These are phyloP conservation scores for Parastagonospora avenae DNA, from an alignment of 2,329 filamentous ascomycete genomes.

Conservation along the genomic window DNA sequence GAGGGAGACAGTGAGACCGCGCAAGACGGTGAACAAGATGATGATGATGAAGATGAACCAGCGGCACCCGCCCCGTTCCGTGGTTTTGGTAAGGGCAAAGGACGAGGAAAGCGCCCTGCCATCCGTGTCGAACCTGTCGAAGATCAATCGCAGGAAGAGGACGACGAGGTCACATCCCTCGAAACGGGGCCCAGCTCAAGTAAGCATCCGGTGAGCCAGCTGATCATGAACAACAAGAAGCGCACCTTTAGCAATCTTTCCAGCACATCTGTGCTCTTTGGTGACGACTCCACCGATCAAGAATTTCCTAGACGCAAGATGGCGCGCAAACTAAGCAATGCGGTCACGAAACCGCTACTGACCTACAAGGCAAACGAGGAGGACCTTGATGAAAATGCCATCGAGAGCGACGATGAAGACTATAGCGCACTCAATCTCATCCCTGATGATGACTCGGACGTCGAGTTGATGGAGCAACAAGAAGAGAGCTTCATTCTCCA, in stretches of 20 bases:
- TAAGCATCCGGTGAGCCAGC: conserved; percentile 35
- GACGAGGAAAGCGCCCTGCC: conserved; percentile 43
- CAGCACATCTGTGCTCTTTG: conserved; percentile 45
- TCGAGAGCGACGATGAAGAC: conserved; percentile 53
- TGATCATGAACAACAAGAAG: conserved; percentile 43
- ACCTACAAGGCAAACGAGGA: conserved; percentile 39
- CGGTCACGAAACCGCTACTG: conserved; percentile 39
- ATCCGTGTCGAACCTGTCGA: conserved; percentile 43
- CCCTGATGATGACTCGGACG: conserved; percentile 78
- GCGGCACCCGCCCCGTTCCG: conserved; percentile 42
- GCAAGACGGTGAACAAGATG: conserved; percentile 39
- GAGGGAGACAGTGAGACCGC: conserved; percentile 40
- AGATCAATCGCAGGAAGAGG: conserved; percentile 35
- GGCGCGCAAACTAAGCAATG: conserved; percentile 43
- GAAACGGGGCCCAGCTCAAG: conserved; percentile 37
- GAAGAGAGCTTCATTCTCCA: conserved; percentile 76
- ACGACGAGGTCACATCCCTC: conserved; percentile 33
- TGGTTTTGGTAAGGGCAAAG: conserved; percentile 39
- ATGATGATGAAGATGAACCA: conserved; percentile 45
- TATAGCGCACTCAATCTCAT: conserved; percentile 79
- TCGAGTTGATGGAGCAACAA: conserved; percentile 75
- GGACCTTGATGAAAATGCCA: conserved; percentile 38
- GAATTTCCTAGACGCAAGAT: conserved; percentile 47
- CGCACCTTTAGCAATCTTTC: conserved; percentile 48
- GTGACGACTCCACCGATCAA: conserved; percentile 39